Conservation (phyloP, 1,284 basidiomycete species). For the Meira nashicola region DNA sequence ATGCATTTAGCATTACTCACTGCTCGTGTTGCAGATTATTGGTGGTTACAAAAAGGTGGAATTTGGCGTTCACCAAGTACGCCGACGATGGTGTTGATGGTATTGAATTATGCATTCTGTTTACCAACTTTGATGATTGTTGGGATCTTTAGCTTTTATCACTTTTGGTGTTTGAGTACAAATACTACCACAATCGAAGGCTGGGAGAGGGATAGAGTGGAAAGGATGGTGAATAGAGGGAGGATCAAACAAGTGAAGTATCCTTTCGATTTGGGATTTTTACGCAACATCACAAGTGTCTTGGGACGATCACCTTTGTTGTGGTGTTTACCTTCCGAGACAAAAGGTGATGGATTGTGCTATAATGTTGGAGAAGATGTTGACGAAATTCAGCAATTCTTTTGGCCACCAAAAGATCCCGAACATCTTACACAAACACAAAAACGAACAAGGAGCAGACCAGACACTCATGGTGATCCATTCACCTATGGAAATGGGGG, state of each 20-base stretch:
- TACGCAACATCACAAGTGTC: slow-evolving; percentile 68
- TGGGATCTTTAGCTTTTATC: slow-evolving; percentile 71
- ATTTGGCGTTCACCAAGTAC: slow-evolving; percentile 66
- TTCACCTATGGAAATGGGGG: slow-evolving; percentile 75
- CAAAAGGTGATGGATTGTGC: slow-evolving; percentile 67
- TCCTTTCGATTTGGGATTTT: slow-evolving; percentile 75
- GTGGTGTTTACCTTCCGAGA: slow-evolving; percentile 73
- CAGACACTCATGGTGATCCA: slow-evolving; percentile 53
- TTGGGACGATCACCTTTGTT: slow-evolving; percentile 68
- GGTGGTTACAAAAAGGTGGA: slow-evolving; percentile 16
- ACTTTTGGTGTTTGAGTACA: slow-evolving; percentile 70
- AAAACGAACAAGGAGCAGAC: not conserved
- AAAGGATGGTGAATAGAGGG: slow-evolving; percentile 75
- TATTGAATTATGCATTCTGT: slow-evolving; percentile 80
- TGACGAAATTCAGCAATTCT: slow-evolving; percentile 27
- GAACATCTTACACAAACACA: not conserved
- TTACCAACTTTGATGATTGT: slow-evolving; percentile 79
- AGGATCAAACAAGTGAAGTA: slow-evolving; percentile 81
- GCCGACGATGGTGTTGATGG: slow-evolving; percentile 71
- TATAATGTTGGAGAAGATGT: slow-evolving; percentile 68
- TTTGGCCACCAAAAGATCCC: slow-evolving; percentile 31
- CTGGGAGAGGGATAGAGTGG: slow-evolving; percentile 94
- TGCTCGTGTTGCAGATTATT: slow-evolving; percentile 34
- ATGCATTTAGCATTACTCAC: slow-evolving; percentile 32
- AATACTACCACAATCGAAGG: slow-evolving; percentile 95